These are phyloP conservation scores for Trametes villosa DNA, from an alignment of 768 basidiomycete genomes.

Conservation along the genomic window DNA sequence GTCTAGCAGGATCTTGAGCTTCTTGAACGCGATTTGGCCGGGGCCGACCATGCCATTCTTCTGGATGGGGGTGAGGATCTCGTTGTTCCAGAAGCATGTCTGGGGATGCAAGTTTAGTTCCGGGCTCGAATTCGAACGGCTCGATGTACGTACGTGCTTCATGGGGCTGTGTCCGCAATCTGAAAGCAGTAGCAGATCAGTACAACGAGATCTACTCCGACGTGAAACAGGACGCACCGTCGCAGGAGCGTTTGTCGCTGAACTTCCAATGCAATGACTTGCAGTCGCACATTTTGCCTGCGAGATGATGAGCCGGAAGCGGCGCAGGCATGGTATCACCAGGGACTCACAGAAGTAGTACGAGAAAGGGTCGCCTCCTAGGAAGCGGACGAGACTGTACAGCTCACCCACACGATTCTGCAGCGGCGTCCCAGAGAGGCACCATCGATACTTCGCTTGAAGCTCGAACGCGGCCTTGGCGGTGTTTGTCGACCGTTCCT, in stretches of 20 bases:
- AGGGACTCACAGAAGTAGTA: constrained; percentile 77
- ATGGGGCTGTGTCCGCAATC: constrained; percentile 87
- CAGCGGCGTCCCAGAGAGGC: constrained; percentile 93
- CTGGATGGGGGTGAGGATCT: constrained; percentile 96
- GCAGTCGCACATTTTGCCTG: constrained; percentile 90
- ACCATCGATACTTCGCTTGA: constrained; percentile 84
- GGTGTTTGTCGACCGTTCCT: constrained; percentile 92
- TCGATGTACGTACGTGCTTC: constrained; percentile 61
- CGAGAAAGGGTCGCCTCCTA: constrained; percentile 92
- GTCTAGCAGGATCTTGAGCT: constrained; percentile 86
- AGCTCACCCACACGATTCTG: constrained; percentile 99
- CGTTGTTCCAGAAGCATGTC: constrained; percentile 97
- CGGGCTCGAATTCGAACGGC: too few species aligned
- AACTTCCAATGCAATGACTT: constrained; percentile 97
- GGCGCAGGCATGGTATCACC: too few species aligned
- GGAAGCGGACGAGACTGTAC: constrained; percentile 90
- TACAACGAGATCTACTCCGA: not conserved
- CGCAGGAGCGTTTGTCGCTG: constrained; percentile 78
- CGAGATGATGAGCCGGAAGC: not conserved
- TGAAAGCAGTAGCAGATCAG: constrained; percentile 33
- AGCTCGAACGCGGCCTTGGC: constrained; percentile 97
- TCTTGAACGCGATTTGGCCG: constrained; percentile 86
- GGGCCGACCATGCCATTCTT: constrained; percentile 83
- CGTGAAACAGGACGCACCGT: constrained; percentile 57
- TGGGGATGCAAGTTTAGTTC: constrained; percentile 36